phyloP scores from a whole-genome alignment of 345 rosid genomes.

The Eucalyptus microcorys region DNA sequence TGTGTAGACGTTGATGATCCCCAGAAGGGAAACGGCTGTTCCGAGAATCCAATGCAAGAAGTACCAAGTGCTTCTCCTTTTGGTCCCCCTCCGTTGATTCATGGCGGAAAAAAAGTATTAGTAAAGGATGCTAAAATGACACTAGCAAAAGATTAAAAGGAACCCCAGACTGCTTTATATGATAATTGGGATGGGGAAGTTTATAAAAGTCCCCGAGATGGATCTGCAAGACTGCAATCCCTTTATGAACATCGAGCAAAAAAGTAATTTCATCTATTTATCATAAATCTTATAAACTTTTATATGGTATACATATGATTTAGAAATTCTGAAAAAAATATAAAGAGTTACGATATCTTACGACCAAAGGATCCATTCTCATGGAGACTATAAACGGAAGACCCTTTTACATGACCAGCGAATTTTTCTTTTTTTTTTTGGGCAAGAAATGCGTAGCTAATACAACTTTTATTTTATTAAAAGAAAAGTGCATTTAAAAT shows the following conservation, averaged over 20 bases:
- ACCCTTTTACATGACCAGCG: background rate
- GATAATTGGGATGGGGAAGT: background rate
- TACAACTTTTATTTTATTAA: background rate
- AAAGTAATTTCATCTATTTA: background rate
- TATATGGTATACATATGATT: background rate
- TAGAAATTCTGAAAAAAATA: background rate
- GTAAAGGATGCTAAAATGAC: background rate
- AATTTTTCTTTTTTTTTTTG: background rate
- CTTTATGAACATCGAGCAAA: background rate
- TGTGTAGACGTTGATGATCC: slow-evolving; percentile 69
- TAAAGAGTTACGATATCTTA: background rate
- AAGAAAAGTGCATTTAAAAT: too few relatives aligned
- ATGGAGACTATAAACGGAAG: background rate
- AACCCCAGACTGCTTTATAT: background rate
- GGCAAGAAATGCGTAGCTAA: background rate
- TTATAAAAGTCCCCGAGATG: background rate
- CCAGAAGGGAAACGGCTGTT: slow-evolving; percentile 42
- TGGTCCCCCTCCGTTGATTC: slow-evolving; percentile 42
- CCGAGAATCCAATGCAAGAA: slow-evolving; percentile 76
- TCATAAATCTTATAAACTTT: background rate
- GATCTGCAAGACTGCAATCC: background rate
- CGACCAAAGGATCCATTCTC: background rate
- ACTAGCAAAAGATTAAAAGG: background rate
- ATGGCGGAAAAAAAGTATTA: background rate
- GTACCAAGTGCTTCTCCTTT: slow-evolving; percentile 63